Conservation (phyloP, 495 filamentous ascomycete genomes). For the Daldinia decipiens region DNA sequence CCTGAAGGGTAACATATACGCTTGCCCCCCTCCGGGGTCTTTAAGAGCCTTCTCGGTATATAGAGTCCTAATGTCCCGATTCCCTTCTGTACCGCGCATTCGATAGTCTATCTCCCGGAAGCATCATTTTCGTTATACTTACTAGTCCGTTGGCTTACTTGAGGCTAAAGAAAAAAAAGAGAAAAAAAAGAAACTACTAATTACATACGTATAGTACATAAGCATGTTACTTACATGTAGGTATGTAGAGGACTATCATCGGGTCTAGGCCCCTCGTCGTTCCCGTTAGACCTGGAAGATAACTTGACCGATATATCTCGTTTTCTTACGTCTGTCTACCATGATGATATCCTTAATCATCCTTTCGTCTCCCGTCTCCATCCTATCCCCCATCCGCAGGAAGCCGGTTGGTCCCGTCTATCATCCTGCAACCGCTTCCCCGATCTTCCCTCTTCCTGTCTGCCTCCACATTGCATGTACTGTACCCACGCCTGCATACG, state of each 20-base stretch:
- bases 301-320: slow-evolving; percentile 20
- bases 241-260: slow-evolving; percentile 1
- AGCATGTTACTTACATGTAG: slow-evolving; percentile 32
- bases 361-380: slow-evolving; percentile 18
- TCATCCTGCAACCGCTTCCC: slow-evolving; percentile 29
- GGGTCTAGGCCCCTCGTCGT: slow-evolving; percentile 12
- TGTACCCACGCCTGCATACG: slow-evolving; percentile 17
- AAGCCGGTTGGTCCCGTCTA: slow-evolving; percentile 36
- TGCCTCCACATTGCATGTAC: slow-evolving; percentile 21
- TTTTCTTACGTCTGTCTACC: slow-evolving; percentile 32
- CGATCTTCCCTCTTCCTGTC: slow-evolving; percentile 22
- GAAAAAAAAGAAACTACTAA: slow-evolving; percentile 29
- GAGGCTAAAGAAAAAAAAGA: slow-evolving; percentile 8
- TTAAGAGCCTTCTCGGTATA: slow-evolving; percentile 13
- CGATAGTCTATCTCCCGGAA: slow-evolving; percentile 23
- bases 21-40: neutral
- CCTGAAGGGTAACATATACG: slow-evolving; percentile 23
- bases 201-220: slow-evolving; percentile 5
- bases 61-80: slow-evolving; percentile 23
- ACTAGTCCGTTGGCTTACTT: slow-evolving; percentile 21
- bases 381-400: slow-evolving; percentile 29
- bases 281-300: slow-evolving; percentile 32
- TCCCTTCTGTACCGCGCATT: neutral
- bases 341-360: slow-evolving; percentile 39
- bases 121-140: slow-evolving; percentile 21